Base-by-base conservation (phyloP, 805 yeast species). In the Scheffersomyces amazonensis region DNA sequence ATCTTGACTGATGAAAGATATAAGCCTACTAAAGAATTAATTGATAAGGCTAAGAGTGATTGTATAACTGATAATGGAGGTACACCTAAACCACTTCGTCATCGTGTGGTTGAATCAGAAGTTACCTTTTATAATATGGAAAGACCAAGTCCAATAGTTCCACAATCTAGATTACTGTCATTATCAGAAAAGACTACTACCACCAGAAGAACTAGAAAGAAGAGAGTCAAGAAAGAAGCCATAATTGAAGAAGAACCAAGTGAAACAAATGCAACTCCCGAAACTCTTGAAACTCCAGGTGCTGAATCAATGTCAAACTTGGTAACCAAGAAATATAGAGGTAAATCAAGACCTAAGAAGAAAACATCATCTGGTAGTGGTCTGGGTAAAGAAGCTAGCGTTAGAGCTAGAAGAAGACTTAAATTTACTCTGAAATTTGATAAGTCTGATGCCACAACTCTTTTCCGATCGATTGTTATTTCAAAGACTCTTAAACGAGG, bases 391-490 rank as follows among this genome's bases (percentile, higher is more conserved):
- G 5, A 11, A 18, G 12, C 10, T 5, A 5, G 10, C 5, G 21
- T 18, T 9, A 23, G 40, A 19, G 20, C 29, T 11, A 7, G 16
- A 27, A 47, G 52, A 36, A 42, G 47, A 31, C 41, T 41, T 17
- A 39, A 54, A 17, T 31, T 48, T 2, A 21, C 44, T 4, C 28
- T 42, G 10, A 55, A 52, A 36, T 58, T 70, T 41, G 69, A 65
- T 21, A 64, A 67, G 32, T 47, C 64, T 4, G 83, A 83, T 42
- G 68, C 76, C 1, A 74, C 80, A 16, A 63, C 69, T 2, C 63
- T 88, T 28, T 76, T 80, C 47, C 71, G 87, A 43, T 73, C 82
- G 2, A 83, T 83, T 11, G 78, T 84, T 10, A 81, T 87, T 15
- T 75, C 83, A 3, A 80, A 82, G 44, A 75, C 89, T 12, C 71